Conservation (phyloP, 768 basidiomycete species). For the Leucocoprinus leucothites region DNA sequence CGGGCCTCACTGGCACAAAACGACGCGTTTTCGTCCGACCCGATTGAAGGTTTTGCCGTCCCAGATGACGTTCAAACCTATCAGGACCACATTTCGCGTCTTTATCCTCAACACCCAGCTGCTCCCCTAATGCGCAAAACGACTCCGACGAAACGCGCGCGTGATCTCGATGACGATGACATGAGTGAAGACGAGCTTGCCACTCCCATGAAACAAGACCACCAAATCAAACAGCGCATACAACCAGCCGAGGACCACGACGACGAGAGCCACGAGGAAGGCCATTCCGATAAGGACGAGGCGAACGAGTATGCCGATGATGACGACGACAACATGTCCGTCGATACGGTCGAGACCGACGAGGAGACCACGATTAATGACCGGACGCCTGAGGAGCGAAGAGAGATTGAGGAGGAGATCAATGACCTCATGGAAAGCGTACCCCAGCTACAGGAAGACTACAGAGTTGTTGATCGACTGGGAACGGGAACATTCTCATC, state of each 20-base stretch:
- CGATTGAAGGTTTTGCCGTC: slow-evolving; percentile 31
- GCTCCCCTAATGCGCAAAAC: slow-evolving; percentile 8
- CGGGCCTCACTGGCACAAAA: slow-evolving; percentile 24
- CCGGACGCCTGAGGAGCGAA: slow-evolving; percentile 63
- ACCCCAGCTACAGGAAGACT: slow-evolving; percentile 62
- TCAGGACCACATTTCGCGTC: slow-evolving; percentile 45
- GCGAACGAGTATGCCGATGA: slow-evolving; percentile 25
- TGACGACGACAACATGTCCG: slow-evolving; percentile 13
- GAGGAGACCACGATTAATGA: slow-evolving; percentile 60
- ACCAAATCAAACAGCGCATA: slow-evolving; percentile 11
- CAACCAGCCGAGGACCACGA: slow-evolving; percentile 11
- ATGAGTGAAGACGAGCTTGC: slow-evolving; percentile 15
- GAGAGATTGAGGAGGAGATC: slow-evolving; percentile 78
- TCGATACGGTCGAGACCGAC: slow-evolving; percentile 37
- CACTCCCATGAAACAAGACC: slow-evolving; percentile 8
- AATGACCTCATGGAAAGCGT: slow-evolving; percentile 62
- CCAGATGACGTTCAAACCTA: slow-evolving; percentile 41
- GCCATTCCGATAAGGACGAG: slow-evolving; percentile 19
- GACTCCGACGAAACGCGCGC: not conserved
- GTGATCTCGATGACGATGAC: slow-evolving; percentile 8
- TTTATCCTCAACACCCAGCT: slow-evolving; percentile 30
- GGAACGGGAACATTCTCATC: slow-evolving; percentile 99
- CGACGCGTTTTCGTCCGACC: slow-evolving; percentile 45
- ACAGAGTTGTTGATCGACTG: slow-evolving; percentile 82
- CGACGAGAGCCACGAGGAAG: slow-evolving; percentile 17